Evolutionary conservation across 2,329 filamentous ascomycete genomes (phyloP), one percentile per base, ranked within the genome.

Genomic region (Xylariomycetidae sp.): DNA sequence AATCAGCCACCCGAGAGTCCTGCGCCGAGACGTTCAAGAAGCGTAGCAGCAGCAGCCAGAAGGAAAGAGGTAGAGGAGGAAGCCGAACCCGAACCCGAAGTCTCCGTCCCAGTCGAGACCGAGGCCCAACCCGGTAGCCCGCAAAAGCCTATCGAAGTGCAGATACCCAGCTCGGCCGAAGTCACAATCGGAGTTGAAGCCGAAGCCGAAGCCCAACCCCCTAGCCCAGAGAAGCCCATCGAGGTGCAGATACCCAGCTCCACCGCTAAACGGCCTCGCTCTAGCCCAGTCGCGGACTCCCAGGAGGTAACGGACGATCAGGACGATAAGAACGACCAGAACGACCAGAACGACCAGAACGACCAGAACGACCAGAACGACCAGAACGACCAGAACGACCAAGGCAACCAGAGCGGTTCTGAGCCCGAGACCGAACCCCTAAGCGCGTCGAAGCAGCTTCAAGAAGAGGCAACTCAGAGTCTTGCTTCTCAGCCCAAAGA

Each of bases 391-490:
- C 38, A 29, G 19, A 29, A 24, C 23, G 19, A 28, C 10, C 15
- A 25, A 22, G n/a, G n/a, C n/a, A n/a, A n/a, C 22, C 32, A 7
- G 10, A 29, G 15, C n/a, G 26, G 6, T 18, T 8, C n/a, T 15
- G n/a, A 10, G 14, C 5, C 38, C 4, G 34, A 41, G 7, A 14
- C 40, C 14, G 46, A 53, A 32, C 45, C 47, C n/a, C 29, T 42
- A 23, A 52, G 48, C 25, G 53, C 50, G 10, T 49, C 53, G 33
- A 53, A 47, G 37, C 54, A 58, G 30, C 32, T 57, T 5, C 46
- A 57, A 19, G 52, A 54, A 15, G 54, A 56, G 23, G 54, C 54
- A 1, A 48, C 27, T 13, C 53, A 55, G 25, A 45, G 44, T 17
- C 25, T 56, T 25, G 49, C 44, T 15, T 45, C 44, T 19, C 45